phyloP scores from a whole-genome alignment of 805 yeast genomes.

The Ogataea populi-albae region DNA sequence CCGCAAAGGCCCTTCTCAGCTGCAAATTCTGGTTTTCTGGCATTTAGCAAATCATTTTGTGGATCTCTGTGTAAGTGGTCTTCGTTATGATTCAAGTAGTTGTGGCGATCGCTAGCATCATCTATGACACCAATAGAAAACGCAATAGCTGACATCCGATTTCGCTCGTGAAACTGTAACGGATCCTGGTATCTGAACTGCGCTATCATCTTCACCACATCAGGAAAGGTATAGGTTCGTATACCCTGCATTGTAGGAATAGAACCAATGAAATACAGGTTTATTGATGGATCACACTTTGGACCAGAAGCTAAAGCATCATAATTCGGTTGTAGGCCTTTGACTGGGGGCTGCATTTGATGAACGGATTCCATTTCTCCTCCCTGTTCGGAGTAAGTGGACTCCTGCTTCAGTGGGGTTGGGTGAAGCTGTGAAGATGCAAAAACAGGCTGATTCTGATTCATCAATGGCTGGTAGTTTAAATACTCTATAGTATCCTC shows the following conservation, averaged over 20 bases:
- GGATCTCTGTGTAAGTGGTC: slow-evolving; percentile 1
- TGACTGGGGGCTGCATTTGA: background rate
- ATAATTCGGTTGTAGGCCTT: slow-evolving; percentile 1
- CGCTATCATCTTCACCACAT: slow-evolving; percentile 48
- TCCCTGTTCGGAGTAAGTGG: background rate
- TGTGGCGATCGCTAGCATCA: slow-evolving; percentile 29
- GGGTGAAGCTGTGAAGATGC: slow-evolving; percentile 3
- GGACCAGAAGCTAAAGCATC: slow-evolving; percentile 30
- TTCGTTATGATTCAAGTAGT: slow-evolving; percentile 6
- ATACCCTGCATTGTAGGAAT: slow-evolving; percentile 33
- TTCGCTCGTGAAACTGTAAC: slow-evolving; percentile 32
- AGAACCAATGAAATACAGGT: slow-evolving; percentile 67
- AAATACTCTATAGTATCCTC: slow-evolving; percentile 27
- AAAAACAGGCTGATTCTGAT: slow-evolving; percentile 11
- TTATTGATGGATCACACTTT: slow-evolving; percentile 54
- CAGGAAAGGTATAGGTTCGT: slow-evolving; percentile 54
- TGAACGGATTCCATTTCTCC: background rate
- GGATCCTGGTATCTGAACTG: slow-evolving; percentile 40
- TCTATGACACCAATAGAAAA: slow-evolving; percentile 46
- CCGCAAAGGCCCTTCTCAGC: slow-evolving; percentile 32
- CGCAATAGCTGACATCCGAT: slow-evolving; percentile 39
- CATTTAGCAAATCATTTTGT: background rate
- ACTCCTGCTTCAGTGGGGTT: background rate
- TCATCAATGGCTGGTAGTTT: slow-evolving; percentile 26
- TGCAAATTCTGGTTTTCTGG: background rate